Conservation (phyloP, 352 stramenopile species). For the Saprolegnia parasitica region DNA sequence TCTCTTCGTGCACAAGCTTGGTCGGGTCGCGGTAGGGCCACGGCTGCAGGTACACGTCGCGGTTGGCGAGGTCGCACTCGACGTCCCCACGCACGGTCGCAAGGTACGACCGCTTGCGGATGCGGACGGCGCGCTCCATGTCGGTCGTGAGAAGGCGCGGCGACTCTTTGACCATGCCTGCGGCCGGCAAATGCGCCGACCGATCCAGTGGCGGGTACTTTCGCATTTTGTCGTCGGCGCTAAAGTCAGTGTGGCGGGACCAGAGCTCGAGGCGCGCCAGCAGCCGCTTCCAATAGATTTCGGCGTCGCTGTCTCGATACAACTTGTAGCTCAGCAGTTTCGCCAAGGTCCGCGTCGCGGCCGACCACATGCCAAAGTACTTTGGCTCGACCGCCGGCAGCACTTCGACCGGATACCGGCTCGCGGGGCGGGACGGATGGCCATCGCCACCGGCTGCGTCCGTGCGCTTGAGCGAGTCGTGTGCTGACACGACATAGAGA, state of each 20-base stretch:
- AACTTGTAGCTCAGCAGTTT: constrained; percentile 4
- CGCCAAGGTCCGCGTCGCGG: not conserved
- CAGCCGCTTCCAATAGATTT: not conserved
- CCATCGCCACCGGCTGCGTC: not conserved
- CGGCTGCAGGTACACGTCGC: constrained; percentile 62
- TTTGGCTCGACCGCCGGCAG: not conserved
- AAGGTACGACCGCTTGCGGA: constrained; percentile 67
- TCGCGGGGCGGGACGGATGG: not conserved
- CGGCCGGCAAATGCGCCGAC: not conserved
- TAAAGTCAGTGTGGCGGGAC: not conserved
- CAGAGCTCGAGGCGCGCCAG: not conserved
- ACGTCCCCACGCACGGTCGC: constrained; percentile 38
- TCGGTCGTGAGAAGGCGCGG: constrained; percentile 25
- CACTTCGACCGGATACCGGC: not conserved
- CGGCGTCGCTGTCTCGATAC: not conserved
- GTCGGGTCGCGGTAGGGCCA: constrained; percentile 73
- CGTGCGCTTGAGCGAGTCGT: not conserved
- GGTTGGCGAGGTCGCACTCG: constrained; percentile 45
- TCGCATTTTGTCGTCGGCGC: not conserved
- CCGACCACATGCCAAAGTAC: not conserved
- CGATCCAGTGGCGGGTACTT: constrained; percentile 1
- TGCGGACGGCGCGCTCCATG: constrained; percentile 44
- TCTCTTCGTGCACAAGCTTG: constrained; percentile 43
- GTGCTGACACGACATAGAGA: constrained; percentile 3
- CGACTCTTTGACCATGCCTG: not conserved